A percentile compares a stretch with the other conserved stretches of the same genome.
Evolutionary conservation across 202 grass and related monocot species (phyloP).

Genomic region (Carex arenaria): DNA sequence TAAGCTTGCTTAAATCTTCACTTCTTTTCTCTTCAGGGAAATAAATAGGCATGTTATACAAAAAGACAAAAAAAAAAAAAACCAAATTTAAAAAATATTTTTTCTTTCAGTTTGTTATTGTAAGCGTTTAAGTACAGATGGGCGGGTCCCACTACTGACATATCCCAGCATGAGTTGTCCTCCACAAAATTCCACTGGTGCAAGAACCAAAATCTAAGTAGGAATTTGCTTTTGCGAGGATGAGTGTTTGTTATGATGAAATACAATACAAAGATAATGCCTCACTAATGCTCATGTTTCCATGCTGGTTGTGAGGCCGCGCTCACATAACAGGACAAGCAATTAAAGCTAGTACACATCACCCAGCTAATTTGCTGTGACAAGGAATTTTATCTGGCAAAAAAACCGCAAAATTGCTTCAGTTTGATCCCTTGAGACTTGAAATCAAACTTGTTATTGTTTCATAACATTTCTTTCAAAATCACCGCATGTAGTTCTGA

Average conservation of each 20-base stretch:
- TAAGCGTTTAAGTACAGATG: no score
- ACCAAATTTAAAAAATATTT: no score
- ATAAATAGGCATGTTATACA: no score
- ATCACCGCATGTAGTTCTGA: background rate
- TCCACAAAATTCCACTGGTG: no score
- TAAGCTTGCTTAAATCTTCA: no score
- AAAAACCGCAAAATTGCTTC: slow-evolving; percentile 11
- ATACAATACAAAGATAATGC: background rate
- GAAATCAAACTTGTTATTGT: background rate
- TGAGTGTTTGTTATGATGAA: background rate
- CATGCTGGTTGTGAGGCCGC: background rate
- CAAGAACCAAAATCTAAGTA: no score
- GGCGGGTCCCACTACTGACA: no score
- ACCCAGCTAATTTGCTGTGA: background rate
- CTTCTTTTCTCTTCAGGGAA: no score
- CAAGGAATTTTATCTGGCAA: background rate
- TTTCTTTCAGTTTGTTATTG: no score
- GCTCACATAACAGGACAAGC: background rate
- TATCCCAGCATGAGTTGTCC: no score
- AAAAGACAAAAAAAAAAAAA: no score
- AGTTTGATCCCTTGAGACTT: background rate
- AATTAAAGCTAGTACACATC: background rate
- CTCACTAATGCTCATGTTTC: background rate
- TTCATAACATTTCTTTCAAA: background rate
- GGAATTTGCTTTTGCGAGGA: background rate